Base-by-base conservation (phyloP, 768 basidiomycete species). In the Lyophyllum semitale region DNA sequence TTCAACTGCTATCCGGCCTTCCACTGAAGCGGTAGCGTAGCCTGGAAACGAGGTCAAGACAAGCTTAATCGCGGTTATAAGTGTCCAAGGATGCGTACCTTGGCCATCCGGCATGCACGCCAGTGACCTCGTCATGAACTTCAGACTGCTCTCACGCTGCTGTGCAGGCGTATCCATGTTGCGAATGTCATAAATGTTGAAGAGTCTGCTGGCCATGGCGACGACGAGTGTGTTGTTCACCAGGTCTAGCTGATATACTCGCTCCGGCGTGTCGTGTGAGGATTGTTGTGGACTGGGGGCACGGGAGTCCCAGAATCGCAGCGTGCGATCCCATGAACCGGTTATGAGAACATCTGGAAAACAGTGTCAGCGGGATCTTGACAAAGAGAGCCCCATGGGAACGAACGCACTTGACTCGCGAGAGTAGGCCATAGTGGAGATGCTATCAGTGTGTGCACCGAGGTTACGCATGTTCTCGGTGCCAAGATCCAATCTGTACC, bases 1-100 rank as follows among this genome's bases (percentile, higher is more conserved):
- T 70, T 99, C 97, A 27, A 98, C 95, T 0, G 95, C 94, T 54
- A 98, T 97, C 22, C 97, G 83, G 1, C 97, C 97, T 65, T 99
- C 97, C 13, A 95, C 93, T 0, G 93, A 95, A 0, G 89, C 91
- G 0, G 89, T 93, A 11, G 95, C 95, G 70, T 93, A 99, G 11
- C 96, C 95, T 92, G 63, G 15, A 17, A 17, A 20, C 13, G 47
- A 35, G 45, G 8, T 12, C n/a, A n/a, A n/a, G n/a, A n/a, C n/a
- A n/a, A n/a, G n/a, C n/a, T n/a, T n/a, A n/a, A n/a, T n/a, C n/a
- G n/a, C n/a, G n/a, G n/a, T n/a, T n/a, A n/a, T n/a, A n/a, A n/a
- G n/a, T 6, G 12, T 48, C 26, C 12, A 29, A 41, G 18, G 51
- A 35, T 33, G 59, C 79, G 38, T 58, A 91, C 95, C 95, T 74